Evolutionary conservation across 441 rosid species (phyloP), one percentile per base, ranked within the genome.

Genomic region (Populus tomentosa): DNA sequence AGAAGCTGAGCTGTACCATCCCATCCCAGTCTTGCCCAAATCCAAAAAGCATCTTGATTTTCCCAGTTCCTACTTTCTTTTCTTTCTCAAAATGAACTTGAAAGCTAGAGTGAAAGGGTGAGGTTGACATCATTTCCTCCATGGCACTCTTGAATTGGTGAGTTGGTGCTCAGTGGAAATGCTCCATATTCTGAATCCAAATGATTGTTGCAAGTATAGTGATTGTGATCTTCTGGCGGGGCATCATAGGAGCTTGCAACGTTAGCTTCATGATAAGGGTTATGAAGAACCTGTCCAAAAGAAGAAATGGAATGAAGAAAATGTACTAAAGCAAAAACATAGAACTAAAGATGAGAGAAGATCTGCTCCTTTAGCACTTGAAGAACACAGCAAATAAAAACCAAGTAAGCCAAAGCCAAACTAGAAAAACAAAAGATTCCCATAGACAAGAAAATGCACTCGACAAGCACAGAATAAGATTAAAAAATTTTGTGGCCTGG

Each of bases 81-180:
- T 14, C 10, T 56, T 63, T 46, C 62, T 72, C 21, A 65, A 73
- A 38, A 35, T 69, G 70, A 24, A 62, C 5, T 72, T 50, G 79
- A 46, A 64, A 79, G 70, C 23, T 82, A 76, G 14, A 82, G 81
- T 20, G 85, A 86, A 16, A 85, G 84, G 30, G 68, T 11, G 38
- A 73, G 80, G 30, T 81, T 73, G 23, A 80, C 7, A 73, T 71
- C 72, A 78, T 70, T 3, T 14, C 56, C 67, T 65, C 42, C 73
- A 73, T 69, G 70, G 72, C 75, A 59, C 3, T 77, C 69, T 28
- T 56, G 71, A 14, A 3, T 8, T 13, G 82, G 70, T 40, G 76
- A 61, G 35, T 56, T 26, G n/a, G 61, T 46, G 38, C 40, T 67
- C 3, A 69, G 23, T 64, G 64, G 50, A 23, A 42, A 33, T 16